These are phyloP conservation scores for Globisporangium okanoganense DNA, from an alignment of 352 stramenopile species.

Conservation along the genomic window DNA sequence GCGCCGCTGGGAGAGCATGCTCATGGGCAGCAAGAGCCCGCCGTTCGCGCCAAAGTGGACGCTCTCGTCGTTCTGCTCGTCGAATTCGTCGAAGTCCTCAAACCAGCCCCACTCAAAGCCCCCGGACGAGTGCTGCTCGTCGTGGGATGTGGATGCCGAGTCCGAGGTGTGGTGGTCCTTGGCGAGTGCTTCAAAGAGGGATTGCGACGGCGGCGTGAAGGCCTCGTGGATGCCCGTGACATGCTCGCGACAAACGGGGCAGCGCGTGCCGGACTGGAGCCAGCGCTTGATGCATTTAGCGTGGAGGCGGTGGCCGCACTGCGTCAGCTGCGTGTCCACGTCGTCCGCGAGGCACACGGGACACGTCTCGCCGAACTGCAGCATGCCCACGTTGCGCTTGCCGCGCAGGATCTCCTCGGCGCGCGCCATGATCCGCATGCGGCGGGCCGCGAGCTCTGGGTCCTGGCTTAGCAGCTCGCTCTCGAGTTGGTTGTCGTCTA, in stretches of 20 bases:
- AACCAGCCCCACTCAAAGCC: slow-evolving; percentile 80
- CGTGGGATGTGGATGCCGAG: slow-evolving; percentile 33
- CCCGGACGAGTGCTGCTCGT: slow-evolving; percentile 32
- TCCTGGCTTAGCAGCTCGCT: slow-evolving; percentile 20
- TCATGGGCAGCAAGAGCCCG: background rate
- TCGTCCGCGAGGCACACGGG: slow-evolving; percentile 70
- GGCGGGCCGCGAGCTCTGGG: slow-evolving; percentile 19
- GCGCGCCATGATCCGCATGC: slow-evolving; percentile 42
- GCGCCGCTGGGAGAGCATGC: slow-evolving; percentile 9
- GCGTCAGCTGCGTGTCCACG: slow-evolving; percentile 63
- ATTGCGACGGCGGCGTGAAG: slow-evolving; percentile 35
- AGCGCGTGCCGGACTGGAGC: slow-evolving; percentile 63
- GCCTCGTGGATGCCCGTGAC: slow-evolving; percentile 52
- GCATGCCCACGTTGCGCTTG: slow-evolving; percentile 62
- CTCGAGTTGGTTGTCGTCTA: slow-evolving; percentile 19
- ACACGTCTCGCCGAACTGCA: slow-evolving; percentile 60
- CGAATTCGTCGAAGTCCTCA: slow-evolving; percentile 72
- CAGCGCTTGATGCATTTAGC: slow-evolving; percentile 78
- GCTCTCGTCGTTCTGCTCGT: slow-evolving; percentile 40
- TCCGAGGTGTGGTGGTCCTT: slow-evolving; percentile 49
- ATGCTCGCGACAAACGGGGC: slow-evolving; percentile 60
- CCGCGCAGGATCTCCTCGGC: slow-evolving; percentile 60
- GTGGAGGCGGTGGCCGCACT: slow-evolving; percentile 65
- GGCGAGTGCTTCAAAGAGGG: slow-evolving; percentile 27
- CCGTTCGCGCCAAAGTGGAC: slow-evolving; percentile 12